These are phyloP conservation scores for Coemansia sp. DNA, from an alignment of 192 early-diverging fungal species.

Conservation along the genomic window DNA sequence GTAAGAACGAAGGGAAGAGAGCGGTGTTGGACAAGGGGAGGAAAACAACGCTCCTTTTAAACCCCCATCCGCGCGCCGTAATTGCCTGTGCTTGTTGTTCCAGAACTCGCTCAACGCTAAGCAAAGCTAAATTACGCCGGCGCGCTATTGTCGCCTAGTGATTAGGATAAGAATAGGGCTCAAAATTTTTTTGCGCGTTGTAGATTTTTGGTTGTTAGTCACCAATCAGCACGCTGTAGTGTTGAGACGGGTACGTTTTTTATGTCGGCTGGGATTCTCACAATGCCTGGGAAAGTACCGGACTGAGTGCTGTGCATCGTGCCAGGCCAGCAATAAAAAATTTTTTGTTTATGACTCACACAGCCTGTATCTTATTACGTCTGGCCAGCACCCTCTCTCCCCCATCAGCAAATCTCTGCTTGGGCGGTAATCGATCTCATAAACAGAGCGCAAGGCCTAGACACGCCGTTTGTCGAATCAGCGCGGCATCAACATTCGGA, in stretches of 20 bases:
- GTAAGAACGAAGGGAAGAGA: neutral
- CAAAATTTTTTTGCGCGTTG: neutral
- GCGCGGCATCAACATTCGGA: no score
- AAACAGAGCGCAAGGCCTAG: neutral
- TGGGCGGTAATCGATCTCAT: neutral
- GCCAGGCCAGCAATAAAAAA: neutral
- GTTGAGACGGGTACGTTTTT: no score
- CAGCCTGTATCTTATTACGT: neutral
- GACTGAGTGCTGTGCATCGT: neutral
- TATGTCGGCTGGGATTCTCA: neutral
- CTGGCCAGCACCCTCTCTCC: neutral
- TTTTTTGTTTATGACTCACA: conserved; percentile 3
- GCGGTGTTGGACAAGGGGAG: neutral
- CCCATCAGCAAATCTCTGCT: neutral
- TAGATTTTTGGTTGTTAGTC: neutral
- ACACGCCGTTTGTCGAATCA: neutral
- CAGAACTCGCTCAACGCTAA: neutral
- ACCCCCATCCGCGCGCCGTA: neutral
- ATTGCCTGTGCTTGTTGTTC: neutral
- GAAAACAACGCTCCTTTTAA: conserved; percentile 2
- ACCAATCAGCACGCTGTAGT: neutral
- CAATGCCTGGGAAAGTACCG: conserved; percentile 4
- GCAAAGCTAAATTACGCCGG: neutral
- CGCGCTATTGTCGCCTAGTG: neutral
- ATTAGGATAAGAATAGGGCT: neutral